Evolutionary conservation across 2,329 filamentous ascomycete genomes (phyloP), one percentile per base, ranked within the genome.

Genomic region (Hymenoscyphus salicellus): DNA sequence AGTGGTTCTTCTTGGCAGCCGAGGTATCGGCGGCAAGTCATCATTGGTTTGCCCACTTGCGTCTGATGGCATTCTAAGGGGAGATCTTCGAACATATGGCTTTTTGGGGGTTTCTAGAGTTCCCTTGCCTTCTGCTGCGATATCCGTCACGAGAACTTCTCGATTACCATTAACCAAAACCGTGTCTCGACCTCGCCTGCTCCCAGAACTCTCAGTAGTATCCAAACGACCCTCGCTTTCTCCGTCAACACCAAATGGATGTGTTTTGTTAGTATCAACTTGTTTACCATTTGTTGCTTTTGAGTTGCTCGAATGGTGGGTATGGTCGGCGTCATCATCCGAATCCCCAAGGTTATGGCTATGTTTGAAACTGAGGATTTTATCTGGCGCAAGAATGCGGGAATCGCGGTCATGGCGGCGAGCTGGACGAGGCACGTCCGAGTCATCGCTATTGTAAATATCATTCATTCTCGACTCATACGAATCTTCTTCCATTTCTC

Each of bases 221-320:
- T 87, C 87, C 87, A 93, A 91, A 62, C 88, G 86, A 74, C 98
- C 94, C 3, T 81, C 73, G 0, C 93, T 93, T 64, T 88, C 86
- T 0, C 94, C 93, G 61, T 88, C 87, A 26, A 97, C 87, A 73
- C 97, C 93, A 63, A 87, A 84, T 64, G 85, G 82, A 73, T 93
- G 90, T 36, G 83, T 82, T 5, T 80, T 71, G 71, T 89, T 89
- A 17, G 81, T 79, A 17, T 82, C 84, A n/a, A 89, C 82, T 59
- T 84, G 81, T 10, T 82, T 75, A 70, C 90, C 87, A 26, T 80
- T 67, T 5, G 72, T 74, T 81, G 77, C 68, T 83, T 86, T 14
- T 67, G 74, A 20, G 60, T 78, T 69, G 59, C 73, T 68, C 63
- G 66, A 78, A 26, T 76, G 76, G 55, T 73, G 73, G 62, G 71